These are phyloP conservation scores for Nakaseomyces glabratus DNA, from an alignment of 1,139 yeast genomes.

Conservation along the genomic window DNA sequence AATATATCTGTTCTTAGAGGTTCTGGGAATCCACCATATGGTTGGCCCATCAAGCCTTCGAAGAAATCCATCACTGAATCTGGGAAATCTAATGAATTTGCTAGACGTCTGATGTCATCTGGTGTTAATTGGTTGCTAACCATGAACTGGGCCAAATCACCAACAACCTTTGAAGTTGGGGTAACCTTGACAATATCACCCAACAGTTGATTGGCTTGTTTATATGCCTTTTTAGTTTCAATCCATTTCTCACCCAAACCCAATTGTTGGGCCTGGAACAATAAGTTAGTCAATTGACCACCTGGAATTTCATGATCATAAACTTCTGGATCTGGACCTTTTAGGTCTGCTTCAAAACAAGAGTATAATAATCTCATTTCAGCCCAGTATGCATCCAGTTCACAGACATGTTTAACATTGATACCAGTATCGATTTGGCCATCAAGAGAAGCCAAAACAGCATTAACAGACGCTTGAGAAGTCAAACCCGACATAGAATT, in stretches of 20 bases:
- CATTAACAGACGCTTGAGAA: slow-evolving; percentile 94
- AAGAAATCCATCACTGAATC: slow-evolving; percentile 95
- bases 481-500: slow-evolving; percentile 98
- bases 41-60: slow-evolving; percentile 99
- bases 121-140: slow-evolving; percentile 82
- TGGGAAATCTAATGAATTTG: slow-evolving; percentile 91
- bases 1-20: slow-evolving; percentile 88
- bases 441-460: slow-evolving; percentile 83
- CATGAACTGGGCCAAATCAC: slow-evolving; percentile 98
- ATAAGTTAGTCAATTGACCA: slow-evolving; percentile 93
- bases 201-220: slow-evolving; percentile 75
- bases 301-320: slow-evolving; percentile 98
- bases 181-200: slow-evolving; percentile 98
- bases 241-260: slow-evolving; percentile 96
- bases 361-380: slow-evolving; percentile 95
- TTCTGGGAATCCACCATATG: slow-evolving; percentile 99
- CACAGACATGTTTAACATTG: slow-evolving; percentile 58
- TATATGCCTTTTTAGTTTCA: slow-evolving; percentile 89
- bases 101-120: slow-evolving; percentile 80
- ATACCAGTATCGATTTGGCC: slow-evolving; percentile 77
- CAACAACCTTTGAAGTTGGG: slow-evolving; percentile 98
- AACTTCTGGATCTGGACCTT: slow-evolving; percentile 99
- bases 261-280: slow-evolving; percentile 98
- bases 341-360: slow-evolving; percentile 95
- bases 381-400: slow-evolving; percentile 92